Evolutionary conservation across 352 stramenopile genomes (phyloP), one percentile per base, ranked within the genome.

Genomic region (Globisporangium cystogenes): DNA sequence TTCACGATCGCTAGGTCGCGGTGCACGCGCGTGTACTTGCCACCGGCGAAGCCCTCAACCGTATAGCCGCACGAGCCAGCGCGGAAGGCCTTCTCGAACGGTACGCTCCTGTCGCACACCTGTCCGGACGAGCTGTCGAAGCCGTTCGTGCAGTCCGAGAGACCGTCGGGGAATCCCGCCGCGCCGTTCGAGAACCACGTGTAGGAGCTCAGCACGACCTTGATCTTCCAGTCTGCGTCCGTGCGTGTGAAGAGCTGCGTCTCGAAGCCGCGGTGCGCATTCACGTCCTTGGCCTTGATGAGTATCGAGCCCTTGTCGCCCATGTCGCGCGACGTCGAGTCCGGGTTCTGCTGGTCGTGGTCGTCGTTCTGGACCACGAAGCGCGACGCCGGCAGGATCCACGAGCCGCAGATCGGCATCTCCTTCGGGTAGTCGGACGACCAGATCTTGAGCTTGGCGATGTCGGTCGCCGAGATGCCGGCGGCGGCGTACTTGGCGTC

Each of bases 311-410:
- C 79, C 29, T 68, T 59, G 41, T 72, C 59, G 0, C 68, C 64
- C 79, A 90, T 90, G 33, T 81, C 62, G 5, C 79, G 74, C 16
- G 75, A 66, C 1, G 50, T 67, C 8, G 71, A 85, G 18, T 72
- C 77, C 0, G 66, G 60, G 42, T 59, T 65, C 47, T 90, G 75
- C 52, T 90, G 80, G 62, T 90, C 80, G 54, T 83, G 72, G 55
- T 88, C 77, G 31, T 89, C 80, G 56, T 89, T 90, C 53, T 90
- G 80, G 10, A 90, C 66, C 40, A 86, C 80, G 24, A 87, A 86
- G 0, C 80, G 72, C 21, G 72, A 72, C 1, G 75, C 36, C 20
- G 74, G 73, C 15, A 90, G 41, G 48, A 86, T 77, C 71, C 79
- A 90, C n/a, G 62, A 76, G 15, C 74, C 76, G 26, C 73, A 84